Conservation (phyloP, 2,329 filamentous ascomycete species). For the Aspergillus jensenii region DNA sequence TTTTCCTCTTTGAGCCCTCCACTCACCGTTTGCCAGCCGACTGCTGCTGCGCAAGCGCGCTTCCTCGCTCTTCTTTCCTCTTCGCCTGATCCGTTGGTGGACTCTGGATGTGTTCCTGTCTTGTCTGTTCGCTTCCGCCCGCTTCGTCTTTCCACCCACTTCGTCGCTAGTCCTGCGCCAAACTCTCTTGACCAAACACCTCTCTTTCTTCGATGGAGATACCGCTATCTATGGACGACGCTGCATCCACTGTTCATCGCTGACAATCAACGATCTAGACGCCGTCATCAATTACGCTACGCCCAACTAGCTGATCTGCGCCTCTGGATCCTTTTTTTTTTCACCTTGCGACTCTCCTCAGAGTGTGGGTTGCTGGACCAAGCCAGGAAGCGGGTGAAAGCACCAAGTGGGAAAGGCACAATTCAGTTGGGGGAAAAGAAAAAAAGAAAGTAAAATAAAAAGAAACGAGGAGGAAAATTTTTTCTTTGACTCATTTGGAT, state of each 20-base stretch:
- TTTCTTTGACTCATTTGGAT: slow-evolving; percentile 22
- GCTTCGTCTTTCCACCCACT: slow-evolving; percentile 8
- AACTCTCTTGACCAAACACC: slow-evolving; percentile 13
- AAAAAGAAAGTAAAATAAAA: slow-evolving; percentile 8
- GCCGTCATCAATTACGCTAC: slow-evolving; percentile 27
- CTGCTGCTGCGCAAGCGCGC: slow-evolving; percentile 13
- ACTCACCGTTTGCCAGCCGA: slow-evolving; percentile 22
- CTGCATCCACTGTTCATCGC: slow-evolving; percentile 27
- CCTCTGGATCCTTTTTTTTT: slow-evolving; percentile 20
- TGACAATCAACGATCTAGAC: slow-evolving; percentile 32
- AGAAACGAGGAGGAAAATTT: slow-evolving; percentile 11
- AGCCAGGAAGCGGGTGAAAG: slow-evolving; percentile 10
- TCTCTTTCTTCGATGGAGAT: slow-evolving; percentile 34
- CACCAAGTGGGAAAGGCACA: slow-evolving; percentile 4
- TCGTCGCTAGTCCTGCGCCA: slow-evolving; percentile 14
- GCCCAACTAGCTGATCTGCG: slow-evolving; percentile 29
- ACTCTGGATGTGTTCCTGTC: slow-evolving; percentile 11
- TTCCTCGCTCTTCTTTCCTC: slow-evolving; percentile 12
- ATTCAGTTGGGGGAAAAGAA: neutral
- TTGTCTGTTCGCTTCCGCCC: slow-evolving; percentile 11
- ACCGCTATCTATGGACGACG: slow-evolving; percentile 28
- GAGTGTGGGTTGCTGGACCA: slow-evolving; percentile 17
- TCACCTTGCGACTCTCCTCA: slow-evolving; percentile 17
- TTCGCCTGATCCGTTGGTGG: slow-evolving; percentile 13
- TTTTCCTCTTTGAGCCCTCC: slow-evolving; percentile 17